phyloP scores from a whole-genome alignment of 179 eudicot genomes.

The Nepenthes alata region DNA sequence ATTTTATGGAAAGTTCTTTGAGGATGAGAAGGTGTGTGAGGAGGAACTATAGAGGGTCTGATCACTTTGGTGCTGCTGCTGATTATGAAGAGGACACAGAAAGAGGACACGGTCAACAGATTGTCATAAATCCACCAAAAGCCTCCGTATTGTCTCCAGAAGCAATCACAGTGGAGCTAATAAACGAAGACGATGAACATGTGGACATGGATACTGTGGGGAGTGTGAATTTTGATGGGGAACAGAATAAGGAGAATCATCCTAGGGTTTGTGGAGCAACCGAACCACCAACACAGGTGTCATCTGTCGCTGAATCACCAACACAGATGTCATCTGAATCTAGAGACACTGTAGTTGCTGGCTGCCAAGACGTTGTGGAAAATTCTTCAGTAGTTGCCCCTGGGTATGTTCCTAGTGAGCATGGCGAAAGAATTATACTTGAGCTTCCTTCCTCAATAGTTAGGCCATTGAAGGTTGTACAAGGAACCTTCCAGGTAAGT shows the following conservation, averaged over 20 bases:
- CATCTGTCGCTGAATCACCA: slow-evolving; percentile 6
- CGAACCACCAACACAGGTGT: slow-evolving; percentile 32
- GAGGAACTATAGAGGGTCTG: slow-evolving; percentile 74
- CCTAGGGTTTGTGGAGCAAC: slow-evolving; percentile 29
- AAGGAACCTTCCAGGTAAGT: slow-evolving; percentile 93
- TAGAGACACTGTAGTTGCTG: slow-evolving; percentile 28
- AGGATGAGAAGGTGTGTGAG: slow-evolving; percentile 85
- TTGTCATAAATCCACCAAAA: slow-evolving; percentile 40
- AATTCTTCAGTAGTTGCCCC: slow-evolving; percentile 60
- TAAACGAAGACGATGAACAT: slow-evolving; percentile 67
- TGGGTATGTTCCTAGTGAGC: slow-evolving; percentile 87
- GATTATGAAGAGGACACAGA: slow-evolving; percentile 51
- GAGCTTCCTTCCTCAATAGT: slow-evolving; percentile 91
- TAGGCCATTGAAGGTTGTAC: slow-evolving; percentile 68
- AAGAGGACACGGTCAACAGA: slow-evolving; percentile 25
- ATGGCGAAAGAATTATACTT: slow-evolving; percentile 81
- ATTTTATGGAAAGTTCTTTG: slow-evolving; percentile 77
- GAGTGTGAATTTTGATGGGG: slow-evolving; percentile 31
- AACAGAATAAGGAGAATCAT: slow-evolving; percentile 36
- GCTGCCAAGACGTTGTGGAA: slow-evolving; percentile 40
- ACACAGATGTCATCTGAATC: slow-evolving; percentile 30
- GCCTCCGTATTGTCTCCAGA: slow-evolving; percentile 65
- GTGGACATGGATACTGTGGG: slow-evolving; percentile 26
- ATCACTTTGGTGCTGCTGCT: slow-evolving; percentile 85
- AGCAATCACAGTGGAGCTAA: slow-evolving; percentile 62